Evolutionary conservation across 768 basidiomycete species (phyloP).

Genomic region (Boletales sp.): DNA sequence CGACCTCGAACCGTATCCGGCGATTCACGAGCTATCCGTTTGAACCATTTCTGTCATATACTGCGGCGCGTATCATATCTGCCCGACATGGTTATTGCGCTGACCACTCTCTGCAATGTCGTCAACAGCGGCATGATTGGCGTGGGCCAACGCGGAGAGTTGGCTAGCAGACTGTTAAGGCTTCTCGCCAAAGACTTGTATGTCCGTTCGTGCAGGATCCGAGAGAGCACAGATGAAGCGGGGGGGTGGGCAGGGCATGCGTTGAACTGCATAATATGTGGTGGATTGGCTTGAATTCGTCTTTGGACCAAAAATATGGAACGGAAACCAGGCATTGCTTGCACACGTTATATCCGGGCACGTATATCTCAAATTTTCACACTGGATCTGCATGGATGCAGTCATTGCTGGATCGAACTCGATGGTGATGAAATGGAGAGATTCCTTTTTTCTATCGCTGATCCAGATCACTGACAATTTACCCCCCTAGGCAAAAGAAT

Average conservation of each 20-base stretch:
- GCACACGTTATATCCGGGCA: not conserved
- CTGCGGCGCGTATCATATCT: not conserved
- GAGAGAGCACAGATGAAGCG: too few species aligned
- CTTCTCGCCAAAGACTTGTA: not conserved
- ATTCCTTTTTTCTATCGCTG: not conserved
- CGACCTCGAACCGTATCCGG: not conserved
- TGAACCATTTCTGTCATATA: constrained; percentile 9
- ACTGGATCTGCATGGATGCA: not conserved
- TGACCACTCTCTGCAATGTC: not conserved
- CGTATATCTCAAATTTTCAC: not conserved
- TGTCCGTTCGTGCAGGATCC: not conserved
- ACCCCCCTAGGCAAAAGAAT: not conserved
- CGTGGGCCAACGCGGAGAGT: not conserved
- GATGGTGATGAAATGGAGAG: not conserved
- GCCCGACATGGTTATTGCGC: not conserved
- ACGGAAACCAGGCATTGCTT: not conserved
- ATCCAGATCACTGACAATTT: too few species aligned
- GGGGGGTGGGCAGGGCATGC: not conserved
- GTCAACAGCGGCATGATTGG: constrained; percentile 3
- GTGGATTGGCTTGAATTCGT: constrained; percentile 3
- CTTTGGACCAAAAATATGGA: not conserved
- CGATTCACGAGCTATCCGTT: constrained; percentile 8
- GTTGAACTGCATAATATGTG: constrained; percentile 5
- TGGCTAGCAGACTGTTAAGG: not conserved
- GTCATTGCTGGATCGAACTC: not conserved